Percentiles rank a stretch among this genome's conserved stretches.
phyloP scores from a whole-genome alignment of 306 rosid genomes.

The Quercus wislizeni region DNA sequence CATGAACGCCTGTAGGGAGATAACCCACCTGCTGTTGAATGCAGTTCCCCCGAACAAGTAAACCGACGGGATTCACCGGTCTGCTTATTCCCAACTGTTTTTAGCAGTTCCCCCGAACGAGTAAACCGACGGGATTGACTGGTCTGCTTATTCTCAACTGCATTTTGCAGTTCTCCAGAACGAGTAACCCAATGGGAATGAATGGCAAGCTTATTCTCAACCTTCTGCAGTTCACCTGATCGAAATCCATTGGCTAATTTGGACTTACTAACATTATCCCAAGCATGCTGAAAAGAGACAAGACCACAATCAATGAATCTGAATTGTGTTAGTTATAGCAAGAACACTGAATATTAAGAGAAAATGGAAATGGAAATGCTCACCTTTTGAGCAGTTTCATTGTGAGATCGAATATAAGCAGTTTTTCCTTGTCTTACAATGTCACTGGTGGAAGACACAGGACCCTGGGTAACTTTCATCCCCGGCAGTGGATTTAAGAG shows the following conservation, averaged over 20 bases:
- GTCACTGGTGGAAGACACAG: conserved; percentile 29
- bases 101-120: conserved; percentile 58
- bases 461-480: conserved; percentile 43
- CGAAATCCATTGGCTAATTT: conserved; percentile 35
- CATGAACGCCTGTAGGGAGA: conserved; percentile 74
- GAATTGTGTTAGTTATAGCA: not conserved
- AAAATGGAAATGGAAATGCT: conserved; percentile 10
- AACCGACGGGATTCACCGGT: conserved; percentile 48
- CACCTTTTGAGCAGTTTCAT: conserved; percentile 71
- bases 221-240: conserved; percentile 44
- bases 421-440: conserved; percentile 43
- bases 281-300: conserved; percentile 40
- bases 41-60: conserved; percentile 57
- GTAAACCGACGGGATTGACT: conserved; percentile 50
- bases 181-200: conserved; percentile 48
- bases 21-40: conserved; percentile 45
- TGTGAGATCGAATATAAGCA: conserved; percentile 44
- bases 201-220: conserved; percentile 39
- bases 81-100: conserved; percentile 39
- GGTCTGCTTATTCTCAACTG: conserved; percentile 23
- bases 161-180: conserved; percentile 54
- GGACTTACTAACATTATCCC: conserved; percentile 51
- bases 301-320: conserved; percentile 4
- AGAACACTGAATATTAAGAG: not conserved
- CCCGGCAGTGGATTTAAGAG: conserved; percentile 60